Evolutionary conservation across 2,329 filamentous ascomycete genomes (phyloP).

Genomic region (Metarhizium guizhouense): DNA sequence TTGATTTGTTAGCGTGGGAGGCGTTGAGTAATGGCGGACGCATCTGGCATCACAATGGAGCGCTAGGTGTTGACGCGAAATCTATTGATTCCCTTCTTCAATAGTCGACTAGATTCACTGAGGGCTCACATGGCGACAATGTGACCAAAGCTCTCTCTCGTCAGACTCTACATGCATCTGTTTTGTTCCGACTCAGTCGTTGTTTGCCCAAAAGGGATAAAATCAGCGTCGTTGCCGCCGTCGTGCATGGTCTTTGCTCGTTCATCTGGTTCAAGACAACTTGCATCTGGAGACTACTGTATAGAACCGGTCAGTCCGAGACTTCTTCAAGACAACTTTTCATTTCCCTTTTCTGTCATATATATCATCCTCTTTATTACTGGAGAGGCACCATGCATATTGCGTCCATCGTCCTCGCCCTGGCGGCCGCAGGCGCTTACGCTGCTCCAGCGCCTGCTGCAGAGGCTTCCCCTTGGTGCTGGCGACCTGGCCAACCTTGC

Average conservation of each 20-base stretch:
- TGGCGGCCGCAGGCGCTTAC: slow-evolving; percentile 30
- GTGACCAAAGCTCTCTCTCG: background rate
- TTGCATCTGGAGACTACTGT: background rate
- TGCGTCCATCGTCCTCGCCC: slow-evolving; percentile 25
- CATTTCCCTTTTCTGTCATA: background rate
- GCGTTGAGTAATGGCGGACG: background rate
- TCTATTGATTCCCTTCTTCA: background rate
- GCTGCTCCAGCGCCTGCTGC: slow-evolving; percentile 9
- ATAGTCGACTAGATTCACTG: background rate
- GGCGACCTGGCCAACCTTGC: slow-evolving; percentile 21
- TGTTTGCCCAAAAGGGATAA: background rate
- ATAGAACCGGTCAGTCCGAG: background rate
- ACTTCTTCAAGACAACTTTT: background rate
- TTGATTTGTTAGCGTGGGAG: background rate
- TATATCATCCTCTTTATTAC: background rate
- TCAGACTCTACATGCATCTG: background rate
- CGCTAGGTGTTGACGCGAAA: background rate
- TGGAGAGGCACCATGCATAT: slow-evolving; percentile 7
- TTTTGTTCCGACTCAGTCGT: background rate
- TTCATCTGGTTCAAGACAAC: background rate
- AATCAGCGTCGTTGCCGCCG: background rate
- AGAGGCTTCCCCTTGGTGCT: slow-evolving; percentile 16
- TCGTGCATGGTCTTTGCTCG: background rate
- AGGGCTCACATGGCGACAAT: background rate
- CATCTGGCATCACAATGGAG: background rate